These are phyloP conservation scores for Truncatella angustata DNA, from an alignment of 2,329 filamentous ascomycete species.

Conservation along the genomic window DNA sequence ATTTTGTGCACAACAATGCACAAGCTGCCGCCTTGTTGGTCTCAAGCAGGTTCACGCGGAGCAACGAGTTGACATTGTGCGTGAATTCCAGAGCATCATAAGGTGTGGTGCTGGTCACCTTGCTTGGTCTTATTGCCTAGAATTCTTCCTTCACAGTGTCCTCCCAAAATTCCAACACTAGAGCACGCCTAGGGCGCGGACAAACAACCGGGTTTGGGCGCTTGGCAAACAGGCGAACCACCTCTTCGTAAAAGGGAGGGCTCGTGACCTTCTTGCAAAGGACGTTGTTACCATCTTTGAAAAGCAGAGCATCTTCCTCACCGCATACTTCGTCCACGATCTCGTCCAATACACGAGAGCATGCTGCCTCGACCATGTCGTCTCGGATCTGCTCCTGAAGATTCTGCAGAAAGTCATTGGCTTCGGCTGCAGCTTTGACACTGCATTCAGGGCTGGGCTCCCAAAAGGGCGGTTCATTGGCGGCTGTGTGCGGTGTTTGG, in stretches of 20 bases:
- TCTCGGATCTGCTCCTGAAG: constrained; percentile 5
- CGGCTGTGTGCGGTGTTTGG: neutral
- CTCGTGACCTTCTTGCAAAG: constrained; percentile 11
- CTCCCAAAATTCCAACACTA: constrained; percentile 19
- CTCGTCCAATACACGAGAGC: neutral
- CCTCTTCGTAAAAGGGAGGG: constrained; percentile 16
- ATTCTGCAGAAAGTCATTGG: constrained; percentile 5
- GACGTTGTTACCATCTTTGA: constrained; percentile 3
- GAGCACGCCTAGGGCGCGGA: constrained; percentile 14
- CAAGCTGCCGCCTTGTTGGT: too few relatives aligned
- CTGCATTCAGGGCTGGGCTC: too few relatives aligned
- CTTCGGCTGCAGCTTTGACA: constrained; percentile 6
- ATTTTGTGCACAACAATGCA: too few relatives aligned
- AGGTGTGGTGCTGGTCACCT: too few relatives aligned
- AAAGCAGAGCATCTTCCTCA: neutral
- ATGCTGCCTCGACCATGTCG: neutral
- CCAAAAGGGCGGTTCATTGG: too few relatives aligned
- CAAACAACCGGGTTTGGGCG: constrained; percentile 20
- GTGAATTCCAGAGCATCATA: neutral
- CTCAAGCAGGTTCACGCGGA: too few relatives aligned
- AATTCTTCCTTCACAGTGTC: neutral
- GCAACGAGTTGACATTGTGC: too few relatives aligned
- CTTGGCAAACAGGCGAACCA: constrained; percentile 18
- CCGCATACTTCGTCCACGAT: constrained; percentile 2
- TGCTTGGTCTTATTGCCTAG: too few relatives aligned